Evolutionary conservation across 129 eudicot species (phyloP).

Genomic region (Chrysanthemum makinoi): DNA sequence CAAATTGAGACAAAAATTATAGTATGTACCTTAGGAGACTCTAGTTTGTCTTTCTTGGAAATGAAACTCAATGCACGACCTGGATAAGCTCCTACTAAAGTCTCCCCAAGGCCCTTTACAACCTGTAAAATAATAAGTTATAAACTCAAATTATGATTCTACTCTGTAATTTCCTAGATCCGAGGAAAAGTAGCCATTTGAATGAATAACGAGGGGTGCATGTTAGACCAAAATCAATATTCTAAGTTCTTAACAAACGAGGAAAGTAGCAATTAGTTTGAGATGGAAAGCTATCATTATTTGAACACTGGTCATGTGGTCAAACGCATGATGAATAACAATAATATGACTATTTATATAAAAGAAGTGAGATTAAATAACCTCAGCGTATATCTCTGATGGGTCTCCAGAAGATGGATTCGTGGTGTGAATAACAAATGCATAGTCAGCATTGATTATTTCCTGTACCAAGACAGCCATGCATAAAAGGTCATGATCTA

Average conservation of each 20-base stretch:
- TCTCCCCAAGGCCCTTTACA: slow-evolving; percentile 94
- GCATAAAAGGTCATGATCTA: slow-evolving; percentile 81
- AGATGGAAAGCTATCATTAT: neutral
- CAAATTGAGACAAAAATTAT: neutral
- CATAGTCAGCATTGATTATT: slow-evolving; percentile 87
- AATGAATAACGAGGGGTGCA: neutral
- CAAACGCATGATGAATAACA: no score
- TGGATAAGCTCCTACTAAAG: slow-evolving; percentile 77
- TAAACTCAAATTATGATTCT: neutral
- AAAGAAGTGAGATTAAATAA: slow-evolving; percentile 28
- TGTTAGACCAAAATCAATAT: slow-evolving; percentile 12
- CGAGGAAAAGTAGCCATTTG: neutral
- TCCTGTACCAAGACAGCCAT: slow-evolving; percentile 99
- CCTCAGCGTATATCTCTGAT: slow-evolving; percentile 95
- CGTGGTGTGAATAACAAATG: slow-evolving; percentile 95
- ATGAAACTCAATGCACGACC: slow-evolving; percentile 83
- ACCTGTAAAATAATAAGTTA: slow-evolving; percentile 44
- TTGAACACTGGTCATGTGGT: neutral
- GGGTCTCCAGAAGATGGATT: slow-evolving; percentile 96
- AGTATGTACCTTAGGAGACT: slow-evolving; percentile 67
- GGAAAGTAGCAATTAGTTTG: slow-evolving; percentile 7
- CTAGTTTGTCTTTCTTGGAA: slow-evolving; percentile 75
- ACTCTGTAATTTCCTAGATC: neutral
- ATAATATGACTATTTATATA: neutral
- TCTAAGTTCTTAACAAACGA: neutral